Base-by-base conservation (phyloP, 306 rosid species). In the Medicago arabica region DNA sequence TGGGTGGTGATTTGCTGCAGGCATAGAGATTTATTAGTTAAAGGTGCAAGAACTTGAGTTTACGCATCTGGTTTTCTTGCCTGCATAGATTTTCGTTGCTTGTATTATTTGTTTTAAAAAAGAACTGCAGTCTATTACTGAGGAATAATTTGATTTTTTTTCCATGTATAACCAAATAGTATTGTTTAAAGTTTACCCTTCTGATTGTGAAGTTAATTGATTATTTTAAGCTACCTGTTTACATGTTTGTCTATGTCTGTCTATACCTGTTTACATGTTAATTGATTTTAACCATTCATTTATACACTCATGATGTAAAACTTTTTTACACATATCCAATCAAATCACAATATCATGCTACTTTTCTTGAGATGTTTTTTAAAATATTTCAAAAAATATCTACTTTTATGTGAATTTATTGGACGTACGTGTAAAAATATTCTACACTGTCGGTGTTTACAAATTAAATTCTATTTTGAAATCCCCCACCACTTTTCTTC, bases 141-240 rank as follows among this genome's bases (percentile, higher is more conserved):
- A 85, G 76, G 84, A 87, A 87, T 81, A 84, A 82, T 86, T 83
- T 80, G 71, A 71, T 69, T 76, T 67, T 71, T 72, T 72, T 17
- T 58, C 51, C 64, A 43, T 63, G 54, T 51, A 62, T 71, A 79
- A 83, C 78, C 76, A 58, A 61, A 82, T 84, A 82, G 85, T 47
- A 69, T 75, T 84, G 76, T 78, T 82, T 47, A 70, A 72, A 83
- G 78, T 78, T 80, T 47, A 66, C 71, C 25, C 12, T 49, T 43
- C 66, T 87, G 69, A 66, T 79, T 74, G 69, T 63, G 66, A 72
- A 78, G 46, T 66, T 71, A 15, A 75, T 71, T 73, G 76, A 73
- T 73, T 39, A 60, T 67, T 77, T 51, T 10, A 67, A 72, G 21
- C 60, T 61, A 60, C 53, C 17, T 58, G 4, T 64, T 62, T 18